Evolutionary conservation across 2,329 filamentous ascomycete genomes (phyloP).

Genomic region (Graphiopsis chlorocephala): DNA sequence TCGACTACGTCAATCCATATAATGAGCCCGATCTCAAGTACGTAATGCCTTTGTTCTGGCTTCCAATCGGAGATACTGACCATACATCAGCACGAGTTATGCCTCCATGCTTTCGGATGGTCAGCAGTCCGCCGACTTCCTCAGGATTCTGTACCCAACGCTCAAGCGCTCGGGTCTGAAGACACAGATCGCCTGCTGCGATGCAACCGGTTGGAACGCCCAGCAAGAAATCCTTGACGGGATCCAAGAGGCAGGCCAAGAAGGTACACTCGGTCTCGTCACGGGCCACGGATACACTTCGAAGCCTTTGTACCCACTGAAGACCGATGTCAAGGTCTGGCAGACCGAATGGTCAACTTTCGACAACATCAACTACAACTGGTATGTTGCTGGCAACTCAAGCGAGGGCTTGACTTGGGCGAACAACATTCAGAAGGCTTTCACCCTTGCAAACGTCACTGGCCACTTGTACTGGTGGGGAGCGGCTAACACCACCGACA

Average conservation of each 20-base stretch:
- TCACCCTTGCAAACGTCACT: constrained; percentile 49
- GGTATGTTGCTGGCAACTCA: constrained; percentile 46
- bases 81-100: constrained; percentile 34
- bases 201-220: constrained; percentile 42
- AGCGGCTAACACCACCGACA: constrained; percentile 38
- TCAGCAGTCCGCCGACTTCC: constrained; percentile 51
- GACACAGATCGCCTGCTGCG: constrained; percentile 45
- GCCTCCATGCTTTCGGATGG: constrained; percentile 49
- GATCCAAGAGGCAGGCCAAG: constrained; percentile 38
- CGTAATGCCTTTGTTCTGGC: neutral
- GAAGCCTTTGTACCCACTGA: constrained; percentile 40
- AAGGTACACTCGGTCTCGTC: constrained; percentile 40
- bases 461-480: constrained; percentile 59
- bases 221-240: constrained; percentile 20
- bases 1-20: constrained; percentile 45
- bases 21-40: constrained; percentile 45
- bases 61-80: neutral
- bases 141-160: constrained; percentile 46
- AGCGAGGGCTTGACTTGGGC: constrained; percentile 58
- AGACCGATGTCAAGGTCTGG: constrained; percentile 48
- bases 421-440: constrained; percentile 51
- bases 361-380: constrained; percentile 40
- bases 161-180: constrained; percentile 38
- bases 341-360: constrained; percentile 52
- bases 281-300: constrained; percentile 45